Percentiles rank a stretch among this genome's conserved stretches.
These are phyloP conservation scores for Symbiodinium pilosum DNA, from an alignment of 73 alveolate species.

Conservation along the genomic window DNA sequence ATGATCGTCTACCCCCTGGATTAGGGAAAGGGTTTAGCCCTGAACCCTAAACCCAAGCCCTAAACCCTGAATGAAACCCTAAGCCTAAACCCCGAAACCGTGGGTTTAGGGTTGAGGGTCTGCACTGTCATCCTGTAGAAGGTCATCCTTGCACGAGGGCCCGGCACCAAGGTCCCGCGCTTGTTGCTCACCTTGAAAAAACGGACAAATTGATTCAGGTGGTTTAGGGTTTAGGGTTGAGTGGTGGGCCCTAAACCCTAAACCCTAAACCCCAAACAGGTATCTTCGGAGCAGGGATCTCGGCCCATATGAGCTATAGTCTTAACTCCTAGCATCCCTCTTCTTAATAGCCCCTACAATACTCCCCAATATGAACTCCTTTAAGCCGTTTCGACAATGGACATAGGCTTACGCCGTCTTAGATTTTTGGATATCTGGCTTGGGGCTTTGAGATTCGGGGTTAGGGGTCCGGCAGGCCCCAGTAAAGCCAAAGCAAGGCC, in stretches of 20 bases:
- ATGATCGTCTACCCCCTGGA: no score
- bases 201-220: no score
- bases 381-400: no score
- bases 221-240: background rate
- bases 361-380: no score
- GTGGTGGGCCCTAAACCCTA: background rate
- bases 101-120: background rate
- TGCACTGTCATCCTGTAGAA: background rate
- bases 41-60: background rate
- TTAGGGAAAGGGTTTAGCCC: no score
- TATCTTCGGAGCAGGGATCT: no score
- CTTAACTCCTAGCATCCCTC: no score
- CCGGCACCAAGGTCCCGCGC: conserved; percentile 80
- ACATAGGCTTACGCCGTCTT: background rate
- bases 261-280: no score
- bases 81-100: background rate
- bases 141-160: background rate
- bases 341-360: no score
- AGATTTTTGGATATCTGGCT: background rate
- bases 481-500: no score
- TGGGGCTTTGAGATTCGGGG: background rate
- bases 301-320: no score
- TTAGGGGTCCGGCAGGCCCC: no score
- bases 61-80: background rate
- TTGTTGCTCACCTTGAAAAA: conserved; percentile 95